Evolutionary conservation across 768 basidiomycete genomes (phyloP), one percentile per base, ranked within the genome.

Genomic region (Mycena polygramma): DNA sequence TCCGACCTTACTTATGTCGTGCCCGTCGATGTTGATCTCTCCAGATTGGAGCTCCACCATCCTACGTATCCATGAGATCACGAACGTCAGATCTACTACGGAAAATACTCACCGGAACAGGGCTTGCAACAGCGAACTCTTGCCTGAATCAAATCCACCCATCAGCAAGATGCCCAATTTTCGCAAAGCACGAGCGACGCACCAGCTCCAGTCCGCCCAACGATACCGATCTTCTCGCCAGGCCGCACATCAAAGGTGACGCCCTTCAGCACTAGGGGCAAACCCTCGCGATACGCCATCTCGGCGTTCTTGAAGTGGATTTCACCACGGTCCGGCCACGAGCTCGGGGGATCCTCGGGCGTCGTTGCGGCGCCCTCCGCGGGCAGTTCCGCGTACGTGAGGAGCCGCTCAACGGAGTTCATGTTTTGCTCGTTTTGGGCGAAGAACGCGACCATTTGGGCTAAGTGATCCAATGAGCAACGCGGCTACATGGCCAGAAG

Each of bases 381-480:
- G 1, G 84, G 83, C 4, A 96, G 84, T 51, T 91, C 84, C 13
- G 87, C 84, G 78, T 93, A 94, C 58, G 91, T 86, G n/a, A 90
- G 79, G 5, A 93, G 83, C 22, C 92, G 86, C 75, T 93, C 92
- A 9, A 91, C 91, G 0, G 90, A 87, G 73, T 92, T 92, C 87
- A 92, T 92, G 75, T 90, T 90, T 77, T 91, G 89, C 75, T 91
- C 90, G 70, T 87, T 90, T 70, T 84, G 82, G 7, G 90, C 89
- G 73, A 88, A 91, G 37, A 84, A 81, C 1, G 85, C 81, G 19
- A 91, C 83, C 77, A 90, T 84, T 69, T 88, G 83, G 7, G 88
- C 87, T 90, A 75, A 54, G 59, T n/a, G 14, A 52, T 20, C 70
- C 20, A 53, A 58, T 26, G 53, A 63, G 30, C 30, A 30, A 30